Evolutionary conservation across 2,329 filamentous ascomycete genomes (phyloP).

Genomic region (Penicillium brevicompactum): DNA sequence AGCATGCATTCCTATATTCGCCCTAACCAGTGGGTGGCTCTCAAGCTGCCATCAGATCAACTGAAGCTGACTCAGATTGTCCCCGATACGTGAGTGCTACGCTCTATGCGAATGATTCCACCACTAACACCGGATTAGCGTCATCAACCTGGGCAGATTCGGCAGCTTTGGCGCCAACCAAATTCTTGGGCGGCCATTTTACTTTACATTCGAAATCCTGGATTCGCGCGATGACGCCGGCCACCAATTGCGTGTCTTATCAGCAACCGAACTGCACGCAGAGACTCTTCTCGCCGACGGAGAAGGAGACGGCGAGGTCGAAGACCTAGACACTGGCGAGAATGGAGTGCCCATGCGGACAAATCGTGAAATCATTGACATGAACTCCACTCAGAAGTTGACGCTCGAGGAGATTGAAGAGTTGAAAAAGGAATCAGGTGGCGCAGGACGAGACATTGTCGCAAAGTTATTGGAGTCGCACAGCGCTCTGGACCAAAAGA

Average conservation of each 20-base stretch:
- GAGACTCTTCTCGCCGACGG: slow-evolving; percentile 65
- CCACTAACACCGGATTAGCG: slow-evolving; percentile 53
- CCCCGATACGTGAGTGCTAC: slow-evolving; percentile 64
- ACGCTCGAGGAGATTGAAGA: slow-evolving; percentile 71
- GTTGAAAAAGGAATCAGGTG: slow-evolving; percentile 70
- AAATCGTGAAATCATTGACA: slow-evolving; percentile 65
- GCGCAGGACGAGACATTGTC: slow-evolving; percentile 85
- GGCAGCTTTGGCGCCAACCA: slow-evolving; percentile 87
- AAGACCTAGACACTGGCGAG: slow-evolving; percentile 34
- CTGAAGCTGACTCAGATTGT: slow-evolving; percentile 61
- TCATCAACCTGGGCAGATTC: slow-evolving; percentile 88
- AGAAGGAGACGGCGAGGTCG: slow-evolving; percentile 40
- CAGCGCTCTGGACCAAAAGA: slow-evolving; percentile 89
- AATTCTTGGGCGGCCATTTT: slow-evolving; percentile 85
- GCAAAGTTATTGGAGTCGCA: slow-evolving; percentile 91
- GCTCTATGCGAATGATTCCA: slow-evolving; percentile 9
- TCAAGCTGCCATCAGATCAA: slow-evolving; percentile 56
- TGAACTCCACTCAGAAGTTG: slow-evolving; percentile 72
- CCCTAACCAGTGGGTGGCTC: slow-evolving; percentile 38
- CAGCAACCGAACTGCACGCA: slow-evolving; percentile 78
- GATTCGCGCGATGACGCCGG: slow-evolving; percentile 69
- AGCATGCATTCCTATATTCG: slow-evolving; percentile 46
- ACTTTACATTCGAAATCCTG: slow-evolving; percentile 86
- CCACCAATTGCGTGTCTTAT: slow-evolving; percentile 71
- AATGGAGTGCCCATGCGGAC: slow-evolving; percentile 58